Conservation (phyloP, 331 rosid genomes). For the Erythrophleum ivorense region DNA sequence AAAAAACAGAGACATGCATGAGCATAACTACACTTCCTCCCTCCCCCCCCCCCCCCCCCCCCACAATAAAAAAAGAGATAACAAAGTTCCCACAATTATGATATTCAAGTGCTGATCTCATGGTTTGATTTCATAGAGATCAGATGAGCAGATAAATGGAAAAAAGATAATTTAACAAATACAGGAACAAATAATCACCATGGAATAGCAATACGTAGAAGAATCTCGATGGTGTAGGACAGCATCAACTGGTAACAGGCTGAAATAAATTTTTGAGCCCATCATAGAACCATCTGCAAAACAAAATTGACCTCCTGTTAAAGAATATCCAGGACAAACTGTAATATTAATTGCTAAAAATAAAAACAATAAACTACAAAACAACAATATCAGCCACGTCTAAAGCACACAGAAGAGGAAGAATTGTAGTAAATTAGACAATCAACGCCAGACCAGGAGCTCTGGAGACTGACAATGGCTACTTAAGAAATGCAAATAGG, state of each 20-base stretch:
- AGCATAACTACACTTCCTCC: no score
- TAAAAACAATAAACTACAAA: background rate
- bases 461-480: background rate
- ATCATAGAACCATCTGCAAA: slow-evolving; percentile 88
- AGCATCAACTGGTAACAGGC: slow-evolving; percentile 64
- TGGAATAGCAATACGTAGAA: slow-evolving; percentile 33
- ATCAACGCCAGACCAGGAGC: background rate
- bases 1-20: background rate
- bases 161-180: slow-evolving; percentile 4
- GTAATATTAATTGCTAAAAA: background rate
- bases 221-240: slow-evolving; percentile 14
- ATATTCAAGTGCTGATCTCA: slow-evolving; percentile 1
- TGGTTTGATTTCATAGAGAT: slow-evolving; percentile 21
- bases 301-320: slow-evolving; percentile 23
- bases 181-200: slow-evolving; percentile 43
- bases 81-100: slow-evolving; percentile 1
- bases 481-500: background rate
- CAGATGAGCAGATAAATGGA: slow-evolving; percentile 23
- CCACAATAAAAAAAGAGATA: background rate
- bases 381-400: background rate
- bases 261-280: slow-evolving; percentile 69
- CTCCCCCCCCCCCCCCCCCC: background rate
- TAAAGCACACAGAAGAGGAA: background rate
- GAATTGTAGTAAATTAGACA: background rate
- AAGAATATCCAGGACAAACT: slow-evolving; percentile 10